These are phyloP conservation scores for Schizosaccharomyces japonicus DNA, from an alignment of 805 yeast genomes.

Conservation along the genomic window DNA sequence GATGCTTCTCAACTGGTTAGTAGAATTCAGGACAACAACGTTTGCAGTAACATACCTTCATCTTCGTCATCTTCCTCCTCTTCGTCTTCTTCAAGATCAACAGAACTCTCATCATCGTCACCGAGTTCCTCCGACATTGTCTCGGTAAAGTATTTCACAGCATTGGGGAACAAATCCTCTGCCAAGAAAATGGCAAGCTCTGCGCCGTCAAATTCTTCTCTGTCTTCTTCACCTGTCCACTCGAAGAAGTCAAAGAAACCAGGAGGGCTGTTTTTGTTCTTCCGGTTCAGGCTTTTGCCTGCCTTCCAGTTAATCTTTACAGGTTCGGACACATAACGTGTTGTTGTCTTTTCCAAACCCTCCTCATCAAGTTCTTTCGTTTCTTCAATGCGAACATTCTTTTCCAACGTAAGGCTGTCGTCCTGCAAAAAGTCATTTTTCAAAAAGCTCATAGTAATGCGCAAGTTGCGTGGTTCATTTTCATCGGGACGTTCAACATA, in stretches of 20 bases:
- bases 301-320: conserved; percentile 1
- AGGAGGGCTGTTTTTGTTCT: conserved; percentile 5
- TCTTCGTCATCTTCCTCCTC: conserved; percentile 10
- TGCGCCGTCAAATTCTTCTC: conserved; percentile 56
- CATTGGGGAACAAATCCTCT: conserved; percentile 68
- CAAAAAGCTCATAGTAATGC: conserved; percentile 36
- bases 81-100: conserved; percentile 11
- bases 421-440: conserved; percentile 26
- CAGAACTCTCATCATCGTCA: conserved; percentile 10
- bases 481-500: conserved; percentile 25
- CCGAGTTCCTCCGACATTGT: conserved; percentile 10
- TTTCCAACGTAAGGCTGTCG: conserved; percentile 16
- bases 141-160: conserved; percentile 44
- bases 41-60: too few relatives aligned
- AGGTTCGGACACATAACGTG: not conserved
- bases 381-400: not conserved
- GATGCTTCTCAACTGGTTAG: too few relatives aligned
- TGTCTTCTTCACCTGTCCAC: conserved; percentile 62
- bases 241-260: conserved; percentile 70
- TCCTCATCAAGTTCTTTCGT: not conserved
- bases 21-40: too few relatives aligned
- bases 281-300: not conserved
- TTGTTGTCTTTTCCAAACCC: conserved; percentile 1
- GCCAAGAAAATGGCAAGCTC: conserved; percentile 46
- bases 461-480: conserved; percentile 29